Percentiles rank a stretch among this genome's conserved stretches.
phyloP scores from a whole-genome alignment of 1,139 yeast genomes.

The Lodderomyces elongisporus region DNA sequence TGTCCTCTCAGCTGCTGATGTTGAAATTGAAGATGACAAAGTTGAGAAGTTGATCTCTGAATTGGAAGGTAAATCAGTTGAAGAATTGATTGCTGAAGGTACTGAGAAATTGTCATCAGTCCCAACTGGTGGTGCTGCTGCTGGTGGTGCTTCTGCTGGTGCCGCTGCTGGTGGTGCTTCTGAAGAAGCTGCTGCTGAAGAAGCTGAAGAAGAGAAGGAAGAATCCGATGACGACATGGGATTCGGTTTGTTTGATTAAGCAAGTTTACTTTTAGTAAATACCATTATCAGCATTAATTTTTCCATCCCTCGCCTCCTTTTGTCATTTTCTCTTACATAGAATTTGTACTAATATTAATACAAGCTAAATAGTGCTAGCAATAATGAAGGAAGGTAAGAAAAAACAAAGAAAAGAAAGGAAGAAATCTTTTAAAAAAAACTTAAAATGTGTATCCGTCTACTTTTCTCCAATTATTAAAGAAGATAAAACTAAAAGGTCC shows the following conservation, averaged over 20 bases:
- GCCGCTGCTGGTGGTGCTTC: slow-evolving; percentile 61
- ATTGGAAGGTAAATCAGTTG: slow-evolving; percentile 89
- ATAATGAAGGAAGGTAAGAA: no score
- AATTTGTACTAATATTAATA: no score
- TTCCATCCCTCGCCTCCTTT: no score
- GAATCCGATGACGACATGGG: slow-evolving; percentile 57
- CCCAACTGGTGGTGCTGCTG: slow-evolving; percentile 96
- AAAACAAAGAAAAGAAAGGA: no score
- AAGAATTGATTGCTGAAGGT: slow-evolving; percentile 95
- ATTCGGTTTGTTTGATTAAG: slow-evolving; percentile 50
- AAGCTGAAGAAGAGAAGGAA: slow-evolving; percentile 53
- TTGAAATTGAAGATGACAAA: slow-evolving; percentile 91
- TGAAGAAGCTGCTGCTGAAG: slow-evolving; percentile 71
- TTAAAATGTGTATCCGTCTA: no score
- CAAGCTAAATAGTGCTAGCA: no score
- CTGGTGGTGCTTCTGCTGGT: slow-evolving; percentile 65
- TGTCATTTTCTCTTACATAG: neutral
- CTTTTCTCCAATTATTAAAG: no score
- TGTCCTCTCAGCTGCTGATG: slow-evolving; percentile 89
- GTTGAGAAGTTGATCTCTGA: slow-evolving; percentile 80
- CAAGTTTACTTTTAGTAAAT: no score
- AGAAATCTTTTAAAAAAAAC: no score
- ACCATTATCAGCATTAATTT: no score
- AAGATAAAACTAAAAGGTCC: no score
- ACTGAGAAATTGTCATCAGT: slow-evolving; percentile 91